These are phyloP conservation scores for Hypoxylon sp. DNA, from an alignment of 2,329 filamentous ascomycete genomes.

Conservation along the genomic window DNA sequence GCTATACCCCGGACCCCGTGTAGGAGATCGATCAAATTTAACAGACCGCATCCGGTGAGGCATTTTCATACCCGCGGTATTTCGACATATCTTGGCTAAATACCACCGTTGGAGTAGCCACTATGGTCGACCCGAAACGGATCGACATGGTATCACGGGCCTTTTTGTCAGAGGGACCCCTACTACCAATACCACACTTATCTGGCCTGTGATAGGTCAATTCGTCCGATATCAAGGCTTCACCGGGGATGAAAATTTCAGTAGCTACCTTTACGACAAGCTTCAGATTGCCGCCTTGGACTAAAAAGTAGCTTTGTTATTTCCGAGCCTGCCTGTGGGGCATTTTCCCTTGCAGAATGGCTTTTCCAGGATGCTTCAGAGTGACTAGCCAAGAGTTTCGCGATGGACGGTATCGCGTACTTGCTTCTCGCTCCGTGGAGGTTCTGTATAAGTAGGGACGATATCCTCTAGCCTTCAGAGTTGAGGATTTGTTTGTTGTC, in stretches of 20 bases:
- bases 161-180: slow-evolving; percentile 47
- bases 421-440: slow-evolving; percentile 19
- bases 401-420: slow-evolving; percentile 39
- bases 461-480: slow-evolving; percentile 34
- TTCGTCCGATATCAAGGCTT: slow-evolving; percentile 45
- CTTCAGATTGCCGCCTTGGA: slow-evolving; percentile 35
- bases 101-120: slow-evolving; percentile 42
- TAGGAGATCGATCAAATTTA: slow-evolving; percentile 36
- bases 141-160: slow-evolving; percentile 47
- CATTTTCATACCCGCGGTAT: slow-evolving; percentile 46
- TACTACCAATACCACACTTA: slow-evolving; percentile 36
- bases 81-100: slow-evolving; percentile 40
- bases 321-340: slow-evolving; percentile 33
- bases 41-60: slow-evolving; percentile 45
- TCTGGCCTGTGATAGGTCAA: slow-evolving; percentile 45
- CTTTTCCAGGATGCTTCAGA: slow-evolving; percentile 45
- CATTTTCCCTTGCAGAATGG: slow-evolving; percentile 40
- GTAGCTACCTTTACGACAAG: slow-evolving; percentile 35
- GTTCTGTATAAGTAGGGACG: slow-evolving; percentile 47
- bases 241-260: slow-evolving; percentile 39
- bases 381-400: slow-evolving; percentile 48
- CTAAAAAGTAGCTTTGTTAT: slow-evolving; percentile 27
- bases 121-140: slow-evolving; percentile 49
- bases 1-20: slow-evolving; percentile 33
- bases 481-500: slow-evolving; percentile 30